phyloP scores from a whole-genome alignment of 208 protist species.

The Trypanosomatidae sp. region DNA sequence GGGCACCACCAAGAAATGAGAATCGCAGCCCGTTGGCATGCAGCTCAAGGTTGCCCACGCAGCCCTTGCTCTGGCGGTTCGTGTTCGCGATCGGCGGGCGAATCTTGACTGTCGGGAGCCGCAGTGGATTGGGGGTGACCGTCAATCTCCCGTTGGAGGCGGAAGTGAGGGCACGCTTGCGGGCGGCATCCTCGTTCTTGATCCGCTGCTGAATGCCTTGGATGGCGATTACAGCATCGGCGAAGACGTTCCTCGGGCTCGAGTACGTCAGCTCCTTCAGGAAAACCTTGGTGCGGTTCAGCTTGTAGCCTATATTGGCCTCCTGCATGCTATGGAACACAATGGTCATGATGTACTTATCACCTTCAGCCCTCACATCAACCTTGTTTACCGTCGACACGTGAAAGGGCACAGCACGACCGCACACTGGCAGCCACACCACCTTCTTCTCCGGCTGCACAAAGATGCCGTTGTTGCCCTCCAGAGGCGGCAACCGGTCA shows the following conservation, averaged over 20 bases:
- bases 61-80: slow-evolving; percentile 78
- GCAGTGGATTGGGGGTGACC: slow-evolving; percentile 37
- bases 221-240: slow-evolving; percentile 53
- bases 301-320: slow-evolving; percentile 74
- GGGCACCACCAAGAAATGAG: slow-evolving; percentile 64
- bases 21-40: slow-evolving; percentile 97
- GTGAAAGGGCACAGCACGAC: slow-evolving; percentile 93
- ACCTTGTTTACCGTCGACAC: slow-evolving; percentile 95
- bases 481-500: slow-evolving; percentile 30
- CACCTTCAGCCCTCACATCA: slow-evolving; percentile 81
- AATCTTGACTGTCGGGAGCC: slow-evolving; percentile 90
- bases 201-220: slow-evolving; percentile 71
- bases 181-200: slow-evolving; percentile 71
- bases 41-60: slow-evolving; percentile 90
- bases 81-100: slow-evolving; percentile 78
- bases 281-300: slow-evolving; percentile 85
- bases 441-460: slow-evolving; percentile 89
- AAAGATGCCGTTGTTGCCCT: slow-evolving; percentile 52
- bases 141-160: slow-evolving; percentile 50
- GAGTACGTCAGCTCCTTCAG: slow-evolving; percentile 90
- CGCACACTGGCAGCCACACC: slow-evolving; percentile 95
- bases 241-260: slow-evolving; percentile 56
- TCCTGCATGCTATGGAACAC: slow-evolving; percentile 89
- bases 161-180: slow-evolving; percentile 47
- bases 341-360: slow-evolving; percentile 77